A percentile compares a stretch with the other conserved stretches of the same genome.
phyloP scores from a whole-genome alignment of 2,329 filamentous ascomycete genomes.

The Neophaeococcomyces aloes region DNA sequence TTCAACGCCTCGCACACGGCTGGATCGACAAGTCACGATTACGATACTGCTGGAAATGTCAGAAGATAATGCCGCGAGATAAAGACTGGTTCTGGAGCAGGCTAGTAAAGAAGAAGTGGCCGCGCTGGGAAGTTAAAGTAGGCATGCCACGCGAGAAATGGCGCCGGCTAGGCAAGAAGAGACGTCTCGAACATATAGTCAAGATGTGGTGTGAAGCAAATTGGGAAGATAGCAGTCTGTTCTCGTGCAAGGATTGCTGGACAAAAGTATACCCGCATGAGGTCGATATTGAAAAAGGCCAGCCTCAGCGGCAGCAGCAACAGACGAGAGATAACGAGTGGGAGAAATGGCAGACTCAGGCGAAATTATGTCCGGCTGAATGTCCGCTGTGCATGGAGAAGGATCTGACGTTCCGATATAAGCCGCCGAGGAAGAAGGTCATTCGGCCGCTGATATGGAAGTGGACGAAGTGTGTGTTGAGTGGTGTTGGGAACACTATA shows the following conservation, averaged over 20 bases:
- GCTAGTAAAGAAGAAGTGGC: constrained; percentile 11
- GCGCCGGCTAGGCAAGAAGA: constrained; percentile 12
- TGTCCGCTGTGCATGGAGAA: constrained; percentile 1
- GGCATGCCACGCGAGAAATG: constrained; percentile 10
- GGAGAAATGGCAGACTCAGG: not conserved
- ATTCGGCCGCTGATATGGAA: constrained; percentile 6
- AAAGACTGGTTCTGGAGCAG: constrained; percentile 12
- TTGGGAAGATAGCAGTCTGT: constrained; percentile 12
- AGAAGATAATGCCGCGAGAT: constrained; percentile 16
- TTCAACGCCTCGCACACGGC: constrained; percentile 18
- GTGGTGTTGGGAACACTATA: constrained; percentile 5
- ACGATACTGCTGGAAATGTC: constrained; percentile 18
- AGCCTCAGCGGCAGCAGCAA: not conserved
- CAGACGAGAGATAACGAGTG: not conserved
- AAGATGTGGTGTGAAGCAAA: constrained; percentile 13
- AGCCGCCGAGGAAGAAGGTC: constrained; percentile 4
- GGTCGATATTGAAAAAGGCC: not conserved
- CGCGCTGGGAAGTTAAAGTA: constrained; percentile 11
- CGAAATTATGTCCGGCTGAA: not conserved
- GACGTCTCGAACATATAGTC: constrained; percentile 14
- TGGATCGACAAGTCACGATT: constrained; percentile 17
- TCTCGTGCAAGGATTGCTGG: constrained; percentile 11
- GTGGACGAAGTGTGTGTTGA: constrained; percentile 5
- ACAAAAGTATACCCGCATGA: not conserved
- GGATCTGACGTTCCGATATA: constrained; percentile 1